Base-by-base conservation (phyloP, 2,329 filamentous ascomycete species). In the Hysterium pulicare region DNA sequence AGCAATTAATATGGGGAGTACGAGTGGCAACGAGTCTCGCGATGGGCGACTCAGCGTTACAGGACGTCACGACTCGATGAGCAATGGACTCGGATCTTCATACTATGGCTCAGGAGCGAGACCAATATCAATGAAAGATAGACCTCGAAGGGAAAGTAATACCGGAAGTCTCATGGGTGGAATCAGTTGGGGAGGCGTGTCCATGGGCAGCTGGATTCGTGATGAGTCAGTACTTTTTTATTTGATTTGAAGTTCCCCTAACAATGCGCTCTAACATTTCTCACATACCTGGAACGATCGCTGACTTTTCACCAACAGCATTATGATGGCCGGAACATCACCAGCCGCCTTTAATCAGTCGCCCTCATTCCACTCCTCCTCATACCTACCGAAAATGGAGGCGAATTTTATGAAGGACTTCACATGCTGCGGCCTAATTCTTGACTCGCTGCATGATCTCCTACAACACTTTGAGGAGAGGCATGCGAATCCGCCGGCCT, bases 391-490 rank as follows among this genome's bases (percentile, higher is more conserved):
- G 8, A 96, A 95, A 68, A 82, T 96, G 62, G 93, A 98, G 69
- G 91, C 91, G 48, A 93, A 91, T 62, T 98, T 96, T 67, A 94
- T 97, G 88, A 86, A 86, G 68, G 90, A 97, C 71, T 97, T 97
- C 70, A 86, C 86, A 40, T 98, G 93, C 72, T 98, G 93, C 70
- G 90, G 90, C 58, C 81, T 88, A 58, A 91, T 85, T 23, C 78
- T 96, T 53, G 86, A 90, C 19, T 94, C 90, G 38, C 79, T 98
- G 54, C 93, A 98, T 71, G 93, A 97, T 62, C 77, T 98, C 35
- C 75, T 98, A 35, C 90, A 95, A 63, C 93, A 98, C 67, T 98
- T 96, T 64, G 93, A 98, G 69, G 91, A 96, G 70, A 82, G 86
- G 42, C 93, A 98, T 68, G 91, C 90, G 13, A 83, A 87, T 50